phyloP scores from a whole-genome alignment of 2,329 filamentous ascomycete species.

The Apiospora rasikravindrae region DNA sequence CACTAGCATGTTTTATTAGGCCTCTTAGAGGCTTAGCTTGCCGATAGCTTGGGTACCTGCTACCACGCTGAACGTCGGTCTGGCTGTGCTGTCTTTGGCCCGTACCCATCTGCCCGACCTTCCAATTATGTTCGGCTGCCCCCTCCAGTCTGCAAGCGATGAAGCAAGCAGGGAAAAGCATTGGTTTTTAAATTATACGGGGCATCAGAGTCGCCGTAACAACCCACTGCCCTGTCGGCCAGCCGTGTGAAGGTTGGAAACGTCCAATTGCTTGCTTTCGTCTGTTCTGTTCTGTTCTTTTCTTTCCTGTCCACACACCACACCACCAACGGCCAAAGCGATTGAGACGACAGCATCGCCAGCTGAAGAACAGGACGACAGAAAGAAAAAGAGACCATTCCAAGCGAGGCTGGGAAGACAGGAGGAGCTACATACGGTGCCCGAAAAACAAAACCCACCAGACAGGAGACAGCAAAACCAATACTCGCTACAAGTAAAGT shows the following conservation, averaged over 20 bases:
- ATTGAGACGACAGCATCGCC: neutral
- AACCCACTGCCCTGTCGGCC: conserved; percentile 2
- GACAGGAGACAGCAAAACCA: neutral
- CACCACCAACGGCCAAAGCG: neutral
- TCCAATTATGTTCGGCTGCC: neutral
- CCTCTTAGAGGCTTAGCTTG: conserved; percentile 2
- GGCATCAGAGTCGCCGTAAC: neutral
- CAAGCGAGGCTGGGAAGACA: neutral
- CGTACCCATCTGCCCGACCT: neutral
- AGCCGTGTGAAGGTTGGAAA: neutral
- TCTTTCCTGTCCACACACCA: neutral
- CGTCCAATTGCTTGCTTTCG: neutral
- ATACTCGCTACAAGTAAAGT: conserved; percentile 1
- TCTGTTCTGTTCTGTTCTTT: neutral
- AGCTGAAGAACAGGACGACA: neutral
- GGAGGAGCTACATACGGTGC: neutral
- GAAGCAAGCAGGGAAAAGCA: conserved; percentile 15
- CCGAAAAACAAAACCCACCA: neutral
- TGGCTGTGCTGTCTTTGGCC: neutral
- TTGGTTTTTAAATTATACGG: conserved; percentile 17
- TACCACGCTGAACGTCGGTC: neutral
- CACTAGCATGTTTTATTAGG: conserved; percentile 14
- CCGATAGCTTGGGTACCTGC: neutral
- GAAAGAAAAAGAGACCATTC: neutral
- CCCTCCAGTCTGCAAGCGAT: neutral